Evolutionary conservation across 768 basidiomycete genomes (phyloP), one percentile per base, ranked within the genome.

Genomic region (Saitozyma sp.): DNA sequence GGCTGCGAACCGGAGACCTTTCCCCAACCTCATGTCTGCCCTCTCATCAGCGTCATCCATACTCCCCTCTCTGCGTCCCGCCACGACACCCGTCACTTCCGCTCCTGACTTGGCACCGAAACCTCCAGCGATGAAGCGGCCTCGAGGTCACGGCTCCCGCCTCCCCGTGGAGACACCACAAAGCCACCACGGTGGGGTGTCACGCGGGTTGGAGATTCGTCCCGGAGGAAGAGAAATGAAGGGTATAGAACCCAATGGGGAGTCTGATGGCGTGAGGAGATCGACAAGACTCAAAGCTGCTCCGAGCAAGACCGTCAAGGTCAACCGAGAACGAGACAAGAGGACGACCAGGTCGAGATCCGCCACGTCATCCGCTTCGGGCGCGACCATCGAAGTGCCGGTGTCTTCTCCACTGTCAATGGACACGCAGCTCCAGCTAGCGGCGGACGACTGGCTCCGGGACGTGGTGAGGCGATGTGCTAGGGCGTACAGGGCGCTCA

Each of bases 391-490:
- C 29, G 29, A 29, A 29, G 29, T 29, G 29, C 29, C 29, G 29
- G 29, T 29, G 29, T 29, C 29, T 29, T 29, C 29, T 29, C 29
- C 29, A 62, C 41, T 8, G 59, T 66, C 5, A 7, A 29, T 52
- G 51, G 51, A 19, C 45, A 63, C 1, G 20, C 69, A 16, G 52
- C 50, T 65, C 6, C 78, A 79, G 49, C 20, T 87, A 58, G 82
- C 88, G 60, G 92, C 92, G 29, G 92, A 95, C 58, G 84, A 89
- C 70, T 88, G 89, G 79, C 83, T 96, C 58, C 89, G 92, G 71
- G 85, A 88, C 71, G 83, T 94, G 50, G 85, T 90, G 80, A 85
- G 90, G 64, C 84, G 84, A 59, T 95, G 92, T 78, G 95, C 89
- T 9, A 84, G 83, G 57, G 93, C 92, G 13, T 85, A 86, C n/a